Percentiles rank a stretch among this genome's conserved stretches.
Conservation (phyloP, 306 rosid species). For the Begonia loranthoides region DNA sequence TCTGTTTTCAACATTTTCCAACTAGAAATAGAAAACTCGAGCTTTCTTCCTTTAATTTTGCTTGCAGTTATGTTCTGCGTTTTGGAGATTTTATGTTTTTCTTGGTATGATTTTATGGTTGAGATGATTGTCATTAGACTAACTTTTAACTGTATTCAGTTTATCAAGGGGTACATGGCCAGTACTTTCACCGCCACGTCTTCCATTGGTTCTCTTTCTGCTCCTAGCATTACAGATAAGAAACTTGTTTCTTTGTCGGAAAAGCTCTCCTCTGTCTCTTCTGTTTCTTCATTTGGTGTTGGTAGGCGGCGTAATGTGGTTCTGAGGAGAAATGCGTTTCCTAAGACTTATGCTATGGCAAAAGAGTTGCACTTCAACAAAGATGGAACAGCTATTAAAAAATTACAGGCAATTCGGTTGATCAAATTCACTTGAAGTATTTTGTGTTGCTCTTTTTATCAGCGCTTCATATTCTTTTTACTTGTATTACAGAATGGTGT, state of each 20-base stretch:
- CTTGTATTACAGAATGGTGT: conserved; percentile 55
- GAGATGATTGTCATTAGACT: too few relatives aligned
- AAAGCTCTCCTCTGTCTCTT: conserved; percentile 50
- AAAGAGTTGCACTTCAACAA: conserved; percentile 88
- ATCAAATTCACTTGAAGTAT: too few relatives aligned
- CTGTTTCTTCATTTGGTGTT: conserved; percentile 46
- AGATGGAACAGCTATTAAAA: conserved; percentile 90
- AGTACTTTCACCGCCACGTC: conserved; percentile 63
- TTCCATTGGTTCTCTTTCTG: conserved; percentile 32
- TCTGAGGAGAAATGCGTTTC: conserved; percentile 21
- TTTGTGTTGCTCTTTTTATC: too few relatives aligned
- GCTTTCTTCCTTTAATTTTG: too few relatives aligned
- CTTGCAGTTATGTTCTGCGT: too few relatives aligned
- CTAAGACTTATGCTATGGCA: conserved; percentile 80
- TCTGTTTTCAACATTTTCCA: too few relatives aligned
- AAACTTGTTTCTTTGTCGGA: conserved; percentile 18
- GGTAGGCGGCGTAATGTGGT: conserved; percentile 26
- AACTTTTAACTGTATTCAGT: background rate
- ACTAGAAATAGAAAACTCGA: too few relatives aligned
- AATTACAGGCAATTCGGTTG: conserved; percentile 34
- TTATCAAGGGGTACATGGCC: conserved; percentile 36
- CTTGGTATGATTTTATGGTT: too few relatives aligned
- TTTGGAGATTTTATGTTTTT: too few relatives aligned
- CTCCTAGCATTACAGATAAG: conserved; percentile 29
- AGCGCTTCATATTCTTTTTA: background rate